These are phyloP conservation scores for Paecilomyces variotii DNA, from an alignment of 2,329 filamentous ascomycete genomes.

Conservation along the genomic window DNA sequence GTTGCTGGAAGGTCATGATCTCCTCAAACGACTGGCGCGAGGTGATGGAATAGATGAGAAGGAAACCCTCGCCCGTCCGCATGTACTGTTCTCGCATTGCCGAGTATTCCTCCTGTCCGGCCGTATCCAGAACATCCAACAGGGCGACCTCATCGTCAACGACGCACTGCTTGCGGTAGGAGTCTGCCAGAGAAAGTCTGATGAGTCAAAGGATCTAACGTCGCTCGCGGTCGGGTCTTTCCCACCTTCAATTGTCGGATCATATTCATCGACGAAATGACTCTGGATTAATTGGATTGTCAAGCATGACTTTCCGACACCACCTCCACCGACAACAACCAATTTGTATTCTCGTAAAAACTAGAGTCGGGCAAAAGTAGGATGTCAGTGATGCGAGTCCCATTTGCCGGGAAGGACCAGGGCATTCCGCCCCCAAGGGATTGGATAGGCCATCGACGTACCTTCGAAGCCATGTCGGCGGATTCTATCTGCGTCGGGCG, in stretches of 20 bases:
- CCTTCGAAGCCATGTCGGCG: constrained; percentile 23
- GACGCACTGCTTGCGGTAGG: constrained; percentile 98
- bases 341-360: constrained; percentile 89
- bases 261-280: constrained; percentile 99
- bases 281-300: constrained; percentile 94
- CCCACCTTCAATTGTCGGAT: constrained; percentile 92
- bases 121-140: constrained; percentile 95
- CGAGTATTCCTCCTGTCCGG: constrained; percentile 97
- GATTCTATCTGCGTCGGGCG: constrained; percentile 3
- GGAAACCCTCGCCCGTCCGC: constrained; percentile 95
- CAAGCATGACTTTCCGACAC: constrained; percentile 97
- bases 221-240: constrained; percentile 32
- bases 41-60: constrained; percentile 97
- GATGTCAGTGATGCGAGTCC: constrained; percentile 14
- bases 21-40: constrained; percentile 97
- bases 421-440: background rate
- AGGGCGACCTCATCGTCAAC: constrained; percentile 97
- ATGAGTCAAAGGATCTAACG: constrained; percentile 11
- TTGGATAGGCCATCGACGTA: constrained; percentile 7
- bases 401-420: background rate
- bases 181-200: constrained; percentile 53
- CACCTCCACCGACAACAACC: constrained; percentile 95
- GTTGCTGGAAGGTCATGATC: constrained; percentile 97
- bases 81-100: constrained; percentile 99
- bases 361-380: constrained; percentile 34